A percentile compares a stretch with the other conserved stretches of the same genome.
These are phyloP conservation scores for Backusella mclennaniae DNA, from an alignment of 192 early-diverging fungal genomes.

Conservation along the genomic window DNA sequence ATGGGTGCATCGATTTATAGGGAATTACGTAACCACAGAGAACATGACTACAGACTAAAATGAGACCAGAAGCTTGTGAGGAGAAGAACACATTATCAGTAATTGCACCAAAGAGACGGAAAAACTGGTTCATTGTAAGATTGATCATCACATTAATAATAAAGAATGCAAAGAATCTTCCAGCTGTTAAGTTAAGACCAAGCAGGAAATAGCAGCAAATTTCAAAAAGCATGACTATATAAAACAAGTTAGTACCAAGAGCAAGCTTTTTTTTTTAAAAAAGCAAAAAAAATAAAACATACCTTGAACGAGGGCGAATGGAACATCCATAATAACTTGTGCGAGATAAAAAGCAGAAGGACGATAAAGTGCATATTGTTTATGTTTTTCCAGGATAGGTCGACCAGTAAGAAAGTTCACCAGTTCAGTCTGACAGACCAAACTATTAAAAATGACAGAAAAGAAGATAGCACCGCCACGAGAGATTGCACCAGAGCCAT, in stretches of 20 bases:
- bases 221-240: conserved; percentile 57
- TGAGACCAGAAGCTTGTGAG: conserved; percentile 48
- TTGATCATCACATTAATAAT: conserved; percentile 53
- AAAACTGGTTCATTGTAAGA: conserved; percentile 55
- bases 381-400: conserved; percentile 77
- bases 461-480: conserved; percentile 79
- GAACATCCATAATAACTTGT: conserved; percentile 53
- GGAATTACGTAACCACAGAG: conserved; percentile 65
- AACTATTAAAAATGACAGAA: conserved; percentile 49
- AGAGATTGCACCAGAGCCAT: conserved; percentile 66
- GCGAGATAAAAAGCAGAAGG: conserved; percentile 57
- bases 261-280: background rate
- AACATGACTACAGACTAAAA: conserved; percentile 48
- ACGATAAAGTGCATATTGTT: conserved; percentile 66
- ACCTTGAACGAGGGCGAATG: conserved; percentile 44
- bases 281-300: background rate
- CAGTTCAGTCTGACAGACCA: conserved; percentile 67
- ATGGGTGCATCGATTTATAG: conserved; percentile 57
- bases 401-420: conserved; percentile 71
- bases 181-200: conserved; percentile 48
- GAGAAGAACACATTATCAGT: conserved; percentile 52
- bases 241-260: background rate
- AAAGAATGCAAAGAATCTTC: conserved; percentile 58
- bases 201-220: conserved; percentile 62
- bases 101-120: conserved; percentile 55